Percentiles rank a stretch among this genome's conserved stretches.
phyloP scores from a whole-genome alignment of 2,329 filamentous ascomycete genomes.

The Xylariaceae sp. region DNA sequence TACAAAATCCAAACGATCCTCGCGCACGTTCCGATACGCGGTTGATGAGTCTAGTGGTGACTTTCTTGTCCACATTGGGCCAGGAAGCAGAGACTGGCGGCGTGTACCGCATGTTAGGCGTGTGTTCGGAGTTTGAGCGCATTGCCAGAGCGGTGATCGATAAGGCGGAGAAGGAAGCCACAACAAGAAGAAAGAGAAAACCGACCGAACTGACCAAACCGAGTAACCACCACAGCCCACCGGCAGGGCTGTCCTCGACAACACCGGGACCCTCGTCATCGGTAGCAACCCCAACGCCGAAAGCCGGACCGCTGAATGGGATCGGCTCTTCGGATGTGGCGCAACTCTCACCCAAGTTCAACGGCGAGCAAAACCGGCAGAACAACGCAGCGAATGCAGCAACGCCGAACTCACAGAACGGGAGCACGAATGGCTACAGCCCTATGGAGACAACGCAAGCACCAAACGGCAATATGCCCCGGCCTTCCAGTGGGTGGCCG shows the following conservation, averaged over 20 bases:
- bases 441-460: slow-evolving; percentile 39
- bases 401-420: slow-evolving; percentile 16
- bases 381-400: slow-evolving; percentile 14
- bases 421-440: slow-evolving; percentile 35
- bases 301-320: slow-evolving; percentile 27
- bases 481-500: slow-evolving; percentile 40
- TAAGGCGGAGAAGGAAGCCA: slow-evolving; percentile 81
- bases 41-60: slow-evolving; percentile 89
- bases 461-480: slow-evolving; percentile 45
- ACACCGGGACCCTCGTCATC: slow-evolving; percentile 22
- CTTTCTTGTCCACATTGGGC: slow-evolving; percentile 85
- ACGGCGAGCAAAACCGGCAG: slow-evolving; percentile 33
- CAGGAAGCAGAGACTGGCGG: slow-evolving; percentile 86
- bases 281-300: slow-evolving; percentile 24
- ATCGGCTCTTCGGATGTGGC: slow-evolving; percentile 24
- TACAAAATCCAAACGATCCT: slow-evolving; percentile 91
- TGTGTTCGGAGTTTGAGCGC: slow-evolving; percentile 94
- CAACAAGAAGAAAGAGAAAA: slow-evolving; percentile 81
- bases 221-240: slow-evolving; percentile 24
- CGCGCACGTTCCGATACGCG: slow-evolving; percentile 84
- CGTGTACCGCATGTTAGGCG: slow-evolving; percentile 87
- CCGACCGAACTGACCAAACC: slow-evolving; percentile 18
- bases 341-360: slow-evolving; percentile 32
- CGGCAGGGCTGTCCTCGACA: slow-evolving; percentile 7
- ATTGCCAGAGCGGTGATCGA: slow-evolving; percentile 90